A percentile compares a stretch with the other conserved stretches of the same genome.
phyloP scores from a whole-genome alignment of 257 asterid species.

The Leptodermis oblonga region DNA sequence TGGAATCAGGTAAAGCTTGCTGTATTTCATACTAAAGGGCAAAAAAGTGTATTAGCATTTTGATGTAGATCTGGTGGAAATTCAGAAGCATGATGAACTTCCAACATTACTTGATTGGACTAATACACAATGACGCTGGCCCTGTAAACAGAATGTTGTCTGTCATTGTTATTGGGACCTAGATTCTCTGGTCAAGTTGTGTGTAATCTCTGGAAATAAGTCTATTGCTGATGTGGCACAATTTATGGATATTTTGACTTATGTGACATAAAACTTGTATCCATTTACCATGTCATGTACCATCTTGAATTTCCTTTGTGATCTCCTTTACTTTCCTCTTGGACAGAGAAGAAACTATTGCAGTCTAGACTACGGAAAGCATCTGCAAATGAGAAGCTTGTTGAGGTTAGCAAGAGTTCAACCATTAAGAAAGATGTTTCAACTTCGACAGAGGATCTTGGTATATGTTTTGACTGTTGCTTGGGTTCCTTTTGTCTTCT shows the following conservation, averaged over 20 bases:
- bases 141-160: not conserved
- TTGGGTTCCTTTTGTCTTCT: not conserved
- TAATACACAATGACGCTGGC: not conserved
- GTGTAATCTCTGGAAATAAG: not conserved
- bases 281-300: not conserved
- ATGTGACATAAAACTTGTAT: not conserved
- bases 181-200: not conserved
- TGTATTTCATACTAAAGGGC: not conserved
- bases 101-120: not conserved
- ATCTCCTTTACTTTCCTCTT: slow-evolving; percentile 22
- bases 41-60: not conserved
- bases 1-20: not conserved
- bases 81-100: not conserved
- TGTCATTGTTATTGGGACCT: not conserved
- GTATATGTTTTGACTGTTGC: slow-evolving; percentile 32
- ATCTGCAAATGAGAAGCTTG: slow-evolving; percentile 59
- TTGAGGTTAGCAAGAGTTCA: slow-evolving; percentile 42
- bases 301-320: not conserved
- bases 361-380: slow-evolving; percentile 76
- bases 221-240: not conserved
- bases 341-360: slow-evolving; percentile 80
- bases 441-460: slow-evolving; percentile 91
- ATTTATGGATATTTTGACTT: not conserved
- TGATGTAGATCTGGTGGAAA: not conserved
- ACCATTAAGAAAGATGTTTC: slow-evolving; percentile 52